These are phyloP conservation scores for Calonectria henricotiae DNA, from an alignment of 2,329 filamentous ascomycete genomes.

Conservation along the genomic window DNA sequence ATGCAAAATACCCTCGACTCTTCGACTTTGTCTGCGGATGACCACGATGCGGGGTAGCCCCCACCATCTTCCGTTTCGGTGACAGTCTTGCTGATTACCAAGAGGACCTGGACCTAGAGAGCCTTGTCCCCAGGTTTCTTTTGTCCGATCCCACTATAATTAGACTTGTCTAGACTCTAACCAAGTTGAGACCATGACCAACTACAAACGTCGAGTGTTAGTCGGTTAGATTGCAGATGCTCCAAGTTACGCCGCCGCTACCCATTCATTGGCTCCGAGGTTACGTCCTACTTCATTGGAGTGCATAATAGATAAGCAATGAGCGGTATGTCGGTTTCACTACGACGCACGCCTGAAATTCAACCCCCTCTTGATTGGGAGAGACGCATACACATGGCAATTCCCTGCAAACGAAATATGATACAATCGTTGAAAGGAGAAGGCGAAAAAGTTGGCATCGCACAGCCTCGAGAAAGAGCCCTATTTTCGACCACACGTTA, in stretches of 20 bases:
- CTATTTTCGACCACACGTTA: slow-evolving; percentile 15
- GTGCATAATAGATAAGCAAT: not conserved
- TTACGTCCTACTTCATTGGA: not conserved
- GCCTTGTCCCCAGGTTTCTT: not conserved
- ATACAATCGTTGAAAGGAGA: no score
- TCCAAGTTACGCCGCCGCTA: not conserved
- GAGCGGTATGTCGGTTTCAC: not conserved
- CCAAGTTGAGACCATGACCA: not conserved
- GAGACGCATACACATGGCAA: not conserved
- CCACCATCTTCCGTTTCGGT: not conserved
- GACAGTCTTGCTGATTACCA: not conserved
- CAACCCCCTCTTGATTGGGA: not conserved
- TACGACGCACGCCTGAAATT: no score
- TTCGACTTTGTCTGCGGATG: not conserved
- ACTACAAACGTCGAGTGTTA: not conserved
- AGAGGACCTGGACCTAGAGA: not conserved
- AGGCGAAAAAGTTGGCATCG: not conserved
- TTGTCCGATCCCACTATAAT: not conserved
- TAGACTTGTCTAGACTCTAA: not conserved
- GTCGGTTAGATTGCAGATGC: not conserved
- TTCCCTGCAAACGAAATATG: not conserved
- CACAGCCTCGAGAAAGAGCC: not conserved
- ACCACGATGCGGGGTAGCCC: not conserved
- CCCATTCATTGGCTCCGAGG: not conserved
- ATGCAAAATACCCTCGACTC: no score